Conservation (phyloP, 345 rosid species). For the Heritiera fomes region DNA sequence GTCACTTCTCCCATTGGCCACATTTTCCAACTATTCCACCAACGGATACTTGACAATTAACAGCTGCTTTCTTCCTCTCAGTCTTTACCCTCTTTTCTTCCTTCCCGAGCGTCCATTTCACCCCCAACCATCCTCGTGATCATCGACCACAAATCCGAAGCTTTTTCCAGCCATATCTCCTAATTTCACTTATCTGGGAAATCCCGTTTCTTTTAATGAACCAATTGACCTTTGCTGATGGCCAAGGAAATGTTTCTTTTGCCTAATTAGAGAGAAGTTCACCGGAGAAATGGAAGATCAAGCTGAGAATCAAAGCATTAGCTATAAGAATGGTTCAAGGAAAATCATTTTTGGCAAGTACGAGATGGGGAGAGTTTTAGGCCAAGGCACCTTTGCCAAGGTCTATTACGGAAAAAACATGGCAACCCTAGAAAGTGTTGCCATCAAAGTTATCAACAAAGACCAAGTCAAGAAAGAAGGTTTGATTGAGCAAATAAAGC, state of each 20-base stretch:
- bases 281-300: not conserved
- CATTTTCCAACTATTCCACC: not conserved
- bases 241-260: not conserved
- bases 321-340: conserved; percentile 11
- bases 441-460: conserved; percentile 34
- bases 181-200: not conserved
- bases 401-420: conserved; percentile 22
- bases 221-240: not conserved
- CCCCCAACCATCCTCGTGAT: not conserved
- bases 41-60: not conserved
- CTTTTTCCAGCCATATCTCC: not conserved
- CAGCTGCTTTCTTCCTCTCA: not conserved
- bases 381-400: conserved; percentile 28
- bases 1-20: not conserved
- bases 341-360: conserved; percentile 19
- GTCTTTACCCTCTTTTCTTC: not conserved
- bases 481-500: conserved; percentile 30
- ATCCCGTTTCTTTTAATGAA: not conserved
- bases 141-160: not conserved
- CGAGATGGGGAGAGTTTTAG: conserved; percentile 27
- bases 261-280: not conserved
- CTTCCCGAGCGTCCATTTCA: not conserved
- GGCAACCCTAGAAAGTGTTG: conserved; percentile 26
- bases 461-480: conserved; percentile 31
- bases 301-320: not conserved